Evolutionary conservation across 1,284 basidiomycete species (phyloP), one percentile per base, ranked within the genome.

Genomic region (Naganishia sp.): DNA sequence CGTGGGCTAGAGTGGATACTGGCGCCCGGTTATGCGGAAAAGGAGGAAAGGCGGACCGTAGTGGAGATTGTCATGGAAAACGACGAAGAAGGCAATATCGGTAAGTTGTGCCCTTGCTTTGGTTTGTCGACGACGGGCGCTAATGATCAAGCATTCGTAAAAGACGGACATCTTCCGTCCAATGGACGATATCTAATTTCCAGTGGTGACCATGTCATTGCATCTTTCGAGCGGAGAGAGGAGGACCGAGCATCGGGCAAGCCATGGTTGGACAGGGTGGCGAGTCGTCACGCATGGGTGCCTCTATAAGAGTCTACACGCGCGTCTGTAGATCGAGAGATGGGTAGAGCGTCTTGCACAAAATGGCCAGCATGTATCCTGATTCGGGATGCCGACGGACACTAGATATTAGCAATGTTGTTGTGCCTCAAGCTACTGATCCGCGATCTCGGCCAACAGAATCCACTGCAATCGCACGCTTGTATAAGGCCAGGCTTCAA

Each of bases 231-330:
- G n/a, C 48, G 23, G 21, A 42, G 6, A 42, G 10, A 52, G 13
- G 48, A 52, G 23, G 31, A 50, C 13, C 15, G 16, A 3, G 25
- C 46, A 25, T 21, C 15, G 7, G 48, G 39, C 9, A 49, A 28
- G 52, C 33, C 59, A 10, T 61, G 59, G 59, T 23, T 61, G 39
- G 59, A 61, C n/a, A 31, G 23, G n/a, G 36, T 42, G 11, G 53
- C 36, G 16, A 39, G 33, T 7, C 16, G 6, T 15, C 39, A 42
- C 18, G 39, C 5, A 16, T 55, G 53, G 53, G 13, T 53, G 16
- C 36, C 9, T 39, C 36, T 13, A 13, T 39, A 39, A n/a, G 43
- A n/a, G 45, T n/a, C 45, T 48, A n/a, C 45, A 15, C 18, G 15
- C 45, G 9, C 45, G 45, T 48, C 11, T 48, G 18, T 48, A 15